Evolutionary conservation across 176 grass and related monocot species (phyloP).

Genomic region (Cenchrus americanus): DNA sequence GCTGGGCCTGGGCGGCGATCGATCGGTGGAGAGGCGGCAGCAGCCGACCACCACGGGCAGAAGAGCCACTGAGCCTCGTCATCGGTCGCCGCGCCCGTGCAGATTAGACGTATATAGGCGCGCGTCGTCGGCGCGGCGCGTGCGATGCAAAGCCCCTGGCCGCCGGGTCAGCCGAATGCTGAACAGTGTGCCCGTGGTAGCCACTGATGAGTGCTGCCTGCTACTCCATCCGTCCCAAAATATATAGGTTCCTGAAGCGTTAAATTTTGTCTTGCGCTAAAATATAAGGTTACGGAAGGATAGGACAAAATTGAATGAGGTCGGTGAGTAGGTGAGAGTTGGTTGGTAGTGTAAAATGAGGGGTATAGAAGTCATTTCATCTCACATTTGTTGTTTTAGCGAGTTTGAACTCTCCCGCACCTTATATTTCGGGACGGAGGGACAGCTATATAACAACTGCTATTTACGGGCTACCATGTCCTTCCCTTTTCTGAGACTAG

Average conservation of each 20-base stretch:
- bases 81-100: not conserved
- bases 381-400: too few relatives aligned
- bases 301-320: too few relatives aligned
- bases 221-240: not conserved
- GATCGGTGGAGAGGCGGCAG: not conserved
- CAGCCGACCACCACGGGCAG: slow-evolving; percentile 7
- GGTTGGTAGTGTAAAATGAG: too few relatives aligned
- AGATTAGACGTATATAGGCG: not conserved
- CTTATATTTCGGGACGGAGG: too few relatives aligned
- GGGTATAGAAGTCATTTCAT: too few relatives aligned
- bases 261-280: too few relatives aligned
- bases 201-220: not conserved
- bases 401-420: too few relatives aligned
- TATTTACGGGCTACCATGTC: not conserved
- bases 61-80: not conserved
- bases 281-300: too few relatives aligned
- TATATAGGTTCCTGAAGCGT: too few relatives aligned
- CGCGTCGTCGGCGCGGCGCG: not conserved
- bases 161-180: too few relatives aligned
- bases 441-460: not conserved
- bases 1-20: not conserved
- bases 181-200: not conserved
- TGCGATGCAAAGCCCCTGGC: slow-evolving; percentile 14
- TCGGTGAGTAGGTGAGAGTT: too few relatives aligned
- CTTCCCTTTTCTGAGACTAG: not conserved